Evolutionary conservation across 371 early-diverging fungal genomes (phyloP).

Genomic region (Mucor irregularis): DNA sequence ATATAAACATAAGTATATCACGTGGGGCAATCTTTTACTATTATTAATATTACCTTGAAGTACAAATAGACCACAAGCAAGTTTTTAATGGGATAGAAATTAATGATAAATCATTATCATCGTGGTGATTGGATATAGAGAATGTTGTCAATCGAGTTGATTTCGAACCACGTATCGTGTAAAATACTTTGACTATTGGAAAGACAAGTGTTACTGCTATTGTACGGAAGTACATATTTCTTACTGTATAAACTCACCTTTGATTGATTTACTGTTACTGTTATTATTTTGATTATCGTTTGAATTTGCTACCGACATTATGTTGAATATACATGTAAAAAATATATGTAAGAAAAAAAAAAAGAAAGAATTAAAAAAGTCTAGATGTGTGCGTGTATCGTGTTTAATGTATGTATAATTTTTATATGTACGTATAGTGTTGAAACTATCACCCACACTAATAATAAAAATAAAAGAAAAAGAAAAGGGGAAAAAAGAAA

Average conservation of each 20-base stretch:
- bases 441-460: too few relatives aligned
- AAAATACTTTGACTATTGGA: conserved; percentile 13
- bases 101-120: conserved; percentile 4
- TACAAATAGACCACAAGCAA: conserved; percentile 47
- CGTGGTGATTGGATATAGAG: conserved; percentile 4
- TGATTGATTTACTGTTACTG: conserved; percentile 4
- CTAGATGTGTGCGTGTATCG: too few relatives aligned
- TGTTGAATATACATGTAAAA: background rate
- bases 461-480: background rate
- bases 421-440: too few relatives aligned
- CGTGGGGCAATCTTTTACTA: conserved; percentile 9
- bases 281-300: background rate
- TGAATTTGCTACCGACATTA: background rate
- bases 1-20: conserved; percentile 15
- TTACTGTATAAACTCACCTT: background rate
- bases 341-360: background rate
- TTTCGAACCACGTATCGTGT: conserved; percentile 15
- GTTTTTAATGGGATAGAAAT: conserved; percentile 31
- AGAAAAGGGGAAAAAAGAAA: background rate
- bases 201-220: background rate
- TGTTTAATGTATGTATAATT: too few relatives aligned
- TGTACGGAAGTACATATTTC: too few relatives aligned
- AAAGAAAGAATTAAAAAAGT: background rate
- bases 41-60: conserved; percentile 42
- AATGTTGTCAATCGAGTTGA: conserved; percentile 40